Percentiles rank a stretch among this genome's conserved stretches.
Evolutionary conservation across 371 early-diverging fungal species (phyloP).

Genomic region (Apophysomyces ossiformis): DNA sequence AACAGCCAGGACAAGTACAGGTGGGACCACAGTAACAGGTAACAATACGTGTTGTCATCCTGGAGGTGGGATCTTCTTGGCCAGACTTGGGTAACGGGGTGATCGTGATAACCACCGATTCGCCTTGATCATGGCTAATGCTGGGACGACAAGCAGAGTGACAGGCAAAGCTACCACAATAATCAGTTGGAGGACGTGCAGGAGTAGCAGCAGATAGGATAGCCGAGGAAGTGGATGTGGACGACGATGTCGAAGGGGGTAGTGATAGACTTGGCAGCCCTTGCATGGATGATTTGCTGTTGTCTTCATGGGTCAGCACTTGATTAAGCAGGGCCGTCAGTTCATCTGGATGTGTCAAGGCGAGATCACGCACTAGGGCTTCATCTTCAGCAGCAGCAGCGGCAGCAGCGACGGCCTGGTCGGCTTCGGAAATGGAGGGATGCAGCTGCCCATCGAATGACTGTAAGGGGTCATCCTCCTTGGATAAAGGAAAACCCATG

Average conservation of each 20-base stretch:
- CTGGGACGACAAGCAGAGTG: constrained; percentile 18
- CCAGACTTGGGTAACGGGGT: constrained; percentile 17
- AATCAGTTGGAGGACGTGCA: not conserved
- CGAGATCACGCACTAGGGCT: not conserved
- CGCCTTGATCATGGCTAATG: constrained; percentile 12
- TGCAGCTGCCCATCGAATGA: not conserved
- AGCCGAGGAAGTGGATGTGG: not conserved
- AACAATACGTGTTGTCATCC: constrained; percentile 35
- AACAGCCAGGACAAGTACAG: constrained; percentile 43
- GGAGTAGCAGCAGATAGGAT: constrained; percentile 7
- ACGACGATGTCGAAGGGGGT: not conserved
- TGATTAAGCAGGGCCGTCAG: constrained; percentile 32
- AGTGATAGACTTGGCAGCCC: not conserved
- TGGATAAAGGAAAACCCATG: constrained; percentile 10
- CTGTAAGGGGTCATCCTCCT: not conserved
- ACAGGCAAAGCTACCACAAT: constrained; percentile 38
- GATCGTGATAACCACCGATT: constrained; percentile 24
- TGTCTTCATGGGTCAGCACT: constrained; percentile 16
- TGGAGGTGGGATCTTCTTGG: not conserved
- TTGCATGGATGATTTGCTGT: not conserved
- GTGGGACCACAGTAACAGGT: constrained; percentile 40
- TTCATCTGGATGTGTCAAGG: constrained; percentile 27
- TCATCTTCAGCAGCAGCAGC: constrained; percentile 6
- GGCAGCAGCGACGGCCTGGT: not conserved
- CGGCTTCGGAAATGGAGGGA: constrained; percentile 4